phyloP scores from a whole-genome alignment of 2,329 filamentous ascomycete genomes.

The Xylaria polymorpha region DNA sequence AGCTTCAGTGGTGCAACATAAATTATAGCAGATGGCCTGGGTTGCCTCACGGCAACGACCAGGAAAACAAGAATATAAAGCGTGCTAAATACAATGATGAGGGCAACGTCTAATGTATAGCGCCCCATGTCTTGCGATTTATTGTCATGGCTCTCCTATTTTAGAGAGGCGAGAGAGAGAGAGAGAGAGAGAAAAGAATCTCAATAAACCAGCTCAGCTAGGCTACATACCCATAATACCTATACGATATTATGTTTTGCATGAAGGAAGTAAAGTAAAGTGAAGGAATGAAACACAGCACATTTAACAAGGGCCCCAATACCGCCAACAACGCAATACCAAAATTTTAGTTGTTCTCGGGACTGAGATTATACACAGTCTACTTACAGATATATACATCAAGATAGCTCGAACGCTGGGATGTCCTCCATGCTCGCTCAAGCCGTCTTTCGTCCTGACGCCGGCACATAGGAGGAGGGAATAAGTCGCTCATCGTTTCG shows the following conservation, averaged over 20 bases:
- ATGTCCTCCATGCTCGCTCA: not conserved
- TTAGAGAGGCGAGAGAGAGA: not conserved
- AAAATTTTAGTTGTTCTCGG: not conserved
- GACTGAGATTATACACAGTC: not conserved
- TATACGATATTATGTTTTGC: not conserved
- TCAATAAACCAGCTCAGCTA: not conserved
- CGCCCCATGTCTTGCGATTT: no score
- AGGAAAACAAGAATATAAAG: no score
- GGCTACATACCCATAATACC: not conserved
- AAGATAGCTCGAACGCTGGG: not conserved
- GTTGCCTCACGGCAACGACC: no score
- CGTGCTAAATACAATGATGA: no score
- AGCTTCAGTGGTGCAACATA: no score
- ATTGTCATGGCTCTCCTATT: no score
- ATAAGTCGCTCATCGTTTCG: not conserved
- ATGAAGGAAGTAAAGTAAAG: not conserved
- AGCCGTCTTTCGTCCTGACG: not conserved
- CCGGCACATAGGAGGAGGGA: not conserved
- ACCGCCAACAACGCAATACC: not conserved
- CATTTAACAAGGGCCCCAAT: not conserved
- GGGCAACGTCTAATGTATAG: no score
- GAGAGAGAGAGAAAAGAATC: not conserved
- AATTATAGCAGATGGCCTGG: no score
- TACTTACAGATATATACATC: not conserved
- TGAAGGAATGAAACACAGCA: not conserved